Base-by-base conservation (phyloP, 2,329 filamentous ascomycete species). In the Ceratocystis diversiconidia region DNA sequence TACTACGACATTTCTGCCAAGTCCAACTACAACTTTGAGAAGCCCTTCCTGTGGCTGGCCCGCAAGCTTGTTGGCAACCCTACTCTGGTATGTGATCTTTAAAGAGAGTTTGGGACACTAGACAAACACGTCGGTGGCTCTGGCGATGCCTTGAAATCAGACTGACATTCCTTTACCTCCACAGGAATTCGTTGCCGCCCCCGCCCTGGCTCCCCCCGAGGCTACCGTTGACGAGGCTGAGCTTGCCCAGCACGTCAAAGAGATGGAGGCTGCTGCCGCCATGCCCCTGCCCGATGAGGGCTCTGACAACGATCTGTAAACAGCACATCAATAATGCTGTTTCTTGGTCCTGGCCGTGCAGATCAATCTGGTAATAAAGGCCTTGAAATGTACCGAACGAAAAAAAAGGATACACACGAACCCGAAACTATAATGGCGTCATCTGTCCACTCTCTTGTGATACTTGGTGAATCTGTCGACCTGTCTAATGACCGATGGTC, bases 11-110 rank as follows among this genome's bases (percentile, higher is more conserved):
- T 97, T 77, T 96, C 91, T 52, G 94, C 94, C 79, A 99, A 97
- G 84, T 96, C 92, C 75, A 97, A 97, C 85, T 97, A 99, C 83
- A 97, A 97, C 87, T 97, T 97, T 79, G 92, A 97, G 87, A 99
- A 97, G 86, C 92, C 92, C 70, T 97, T 99, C 90, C 88, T 97
- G 73, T 97, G 94, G 94, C 88, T 99, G 73, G 92, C 92, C 72
- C 87, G 94, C 78, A 99, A 99, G 87, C 87, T 99, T 67, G 92
- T 96, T 73, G 94, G 92, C 79, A 97, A 97, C 84, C 82, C 90
- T 73, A 78, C 80, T 74, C 79, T 96, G 76, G 89, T 94, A 80
- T 72, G 87, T 79, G 3, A 59, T 22, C 8, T 32, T 36, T 15
- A 28, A 41, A 4, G 19, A 52, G 5, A 12, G 2, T 10, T 12